Evolutionary conservation across 805 yeast genomes (phyloP).

Genomic region (Lachancea cidri): DNA sequence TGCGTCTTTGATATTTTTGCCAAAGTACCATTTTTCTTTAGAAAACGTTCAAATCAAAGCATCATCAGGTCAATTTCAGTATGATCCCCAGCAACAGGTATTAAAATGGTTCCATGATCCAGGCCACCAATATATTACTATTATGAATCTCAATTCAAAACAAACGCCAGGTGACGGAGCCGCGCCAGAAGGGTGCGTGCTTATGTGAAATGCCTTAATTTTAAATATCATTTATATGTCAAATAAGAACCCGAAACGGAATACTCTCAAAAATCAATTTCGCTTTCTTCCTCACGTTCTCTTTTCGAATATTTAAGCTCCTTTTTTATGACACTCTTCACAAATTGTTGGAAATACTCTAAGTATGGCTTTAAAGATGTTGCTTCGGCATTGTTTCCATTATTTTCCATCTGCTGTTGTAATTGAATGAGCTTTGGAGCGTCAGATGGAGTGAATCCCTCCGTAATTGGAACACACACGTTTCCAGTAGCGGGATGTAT

Average conservation of each 20-base stretch:
- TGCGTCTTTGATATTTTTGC: conserved; percentile 64
- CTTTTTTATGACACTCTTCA: conserved; percentile 48
- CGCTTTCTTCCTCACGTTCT: conserved; percentile 33
- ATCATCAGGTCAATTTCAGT: conserved; percentile 52
- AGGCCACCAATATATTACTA: conserved; percentile 35
- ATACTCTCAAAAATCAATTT: conserved; percentile 1
- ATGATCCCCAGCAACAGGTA: conserved; percentile 47
- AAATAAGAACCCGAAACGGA: background rate
- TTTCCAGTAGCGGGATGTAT: conserved; percentile 95
- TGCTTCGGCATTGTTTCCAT: conserved; percentile 43
- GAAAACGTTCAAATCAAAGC: conserved; percentile 45
- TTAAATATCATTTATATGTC: background rate
- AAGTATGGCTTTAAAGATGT: conserved; percentile 70
- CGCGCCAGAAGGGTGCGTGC: conserved; percentile 5
- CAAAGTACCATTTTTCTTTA: conserved; percentile 62
- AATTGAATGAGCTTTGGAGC: conserved; percentile 72
- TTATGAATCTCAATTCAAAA: conserved; percentile 12
- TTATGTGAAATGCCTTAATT: conserved; percentile 1
- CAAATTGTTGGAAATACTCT: conserved; percentile 60
- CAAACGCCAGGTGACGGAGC: background rate
- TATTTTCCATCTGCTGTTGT: conserved; percentile 56
- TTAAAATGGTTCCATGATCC: conserved; percentile 67
- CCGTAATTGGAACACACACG: conserved; percentile 77
- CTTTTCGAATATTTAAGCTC: conserved; percentile 41
- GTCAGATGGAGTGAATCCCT: conserved; percentile 60